Percentiles rank a stretch among this genome's conserved stretches.
Evolutionary conservation across 2,329 filamentous ascomycete species (phyloP).

Genomic region (Elsinoe perseae): DNA sequence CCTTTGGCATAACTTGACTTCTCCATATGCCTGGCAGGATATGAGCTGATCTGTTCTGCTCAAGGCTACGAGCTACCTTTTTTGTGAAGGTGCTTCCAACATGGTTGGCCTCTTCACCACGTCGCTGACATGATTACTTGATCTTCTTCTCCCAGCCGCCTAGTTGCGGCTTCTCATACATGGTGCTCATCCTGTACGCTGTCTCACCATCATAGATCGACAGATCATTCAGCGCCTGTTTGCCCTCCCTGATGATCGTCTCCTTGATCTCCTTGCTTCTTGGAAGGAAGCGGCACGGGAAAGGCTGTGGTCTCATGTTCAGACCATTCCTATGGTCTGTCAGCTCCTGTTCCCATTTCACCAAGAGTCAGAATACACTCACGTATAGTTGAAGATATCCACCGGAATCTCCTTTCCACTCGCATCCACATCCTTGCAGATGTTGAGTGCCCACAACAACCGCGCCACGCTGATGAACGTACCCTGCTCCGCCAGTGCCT

Average conservation of each 20-base stretch:
- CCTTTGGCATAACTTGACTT: background rate
- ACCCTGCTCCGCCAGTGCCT: constrained; percentile 52
- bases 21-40: background rate
- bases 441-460: constrained; percentile 51
- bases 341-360: background rate
- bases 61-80: background rate
- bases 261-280: constrained; percentile 42
- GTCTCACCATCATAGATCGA: constrained; percentile 49
- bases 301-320: constrained; percentile 52
- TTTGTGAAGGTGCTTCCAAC: background rate
- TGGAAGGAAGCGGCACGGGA: constrained; percentile 47
- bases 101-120: background rate
- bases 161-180: constrained; percentile 31
- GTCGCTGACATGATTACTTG: background rate
- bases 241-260: constrained; percentile 47
- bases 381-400: constrained; percentile 52
- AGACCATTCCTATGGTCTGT: constrained; percentile 43
- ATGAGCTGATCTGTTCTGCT: background rate
- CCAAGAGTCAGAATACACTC: constrained; percentile 26
- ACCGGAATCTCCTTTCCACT: constrained; percentile 43
- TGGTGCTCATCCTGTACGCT: constrained; percentile 51
- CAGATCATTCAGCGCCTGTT: constrained; percentile 45
- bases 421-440: constrained; percentile 36
- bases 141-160: constrained; percentile 11
- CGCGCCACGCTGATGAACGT: constrained; percentile 52